Evolutionary conservation across 306 rosid species (phyloP), one percentile per base, ranked within the genome.

Genomic region (Comarum palustre): DNA sequence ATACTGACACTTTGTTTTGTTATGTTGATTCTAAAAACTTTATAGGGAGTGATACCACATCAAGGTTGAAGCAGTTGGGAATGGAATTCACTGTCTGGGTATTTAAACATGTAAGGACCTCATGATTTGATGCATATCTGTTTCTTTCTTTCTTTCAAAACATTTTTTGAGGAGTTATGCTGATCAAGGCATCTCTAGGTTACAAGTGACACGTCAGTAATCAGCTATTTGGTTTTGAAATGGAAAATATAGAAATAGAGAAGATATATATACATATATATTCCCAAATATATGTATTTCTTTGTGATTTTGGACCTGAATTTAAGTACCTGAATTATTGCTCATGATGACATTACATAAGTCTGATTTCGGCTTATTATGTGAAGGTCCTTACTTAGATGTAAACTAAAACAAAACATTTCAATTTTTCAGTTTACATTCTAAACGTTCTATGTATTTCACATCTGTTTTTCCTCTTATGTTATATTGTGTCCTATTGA

Each of bases 21-120:
- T 74, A 29, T 81, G 31, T 68, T 71, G 61, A 74, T 62, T 83
- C 8, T 64, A 75, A 68, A 68, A 63, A 76, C 75, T 68, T 78
- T 38, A 77, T 63, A 93, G 98, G 97, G 72, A 87, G 75, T 76
- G 92, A 85, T 67, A 89, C 97, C 69, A 91, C 98, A 62, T 87
- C 95, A 69, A 81, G 90, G 86, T 82, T 94, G 89, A 94, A 89
- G 90, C 98, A 94, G 78, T 76, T 88, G 76, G 98, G 98, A 75
- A 94, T 94, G 98, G 98, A 94, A 78, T 94, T 94, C 80, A 87
- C 97, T 27, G 98, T 94, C 11, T 94, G 97, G 98, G 98, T 94
- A 60, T 91, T 94, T 76, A 94, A 94, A 83, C 98, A 94, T 72
- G 98, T 91, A 81, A 87, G 98, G 67, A 60, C 47, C 74, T 80